Conservation (phyloP, 306 rosid genomes). For the Oxytropis ochrocephala region DNA sequence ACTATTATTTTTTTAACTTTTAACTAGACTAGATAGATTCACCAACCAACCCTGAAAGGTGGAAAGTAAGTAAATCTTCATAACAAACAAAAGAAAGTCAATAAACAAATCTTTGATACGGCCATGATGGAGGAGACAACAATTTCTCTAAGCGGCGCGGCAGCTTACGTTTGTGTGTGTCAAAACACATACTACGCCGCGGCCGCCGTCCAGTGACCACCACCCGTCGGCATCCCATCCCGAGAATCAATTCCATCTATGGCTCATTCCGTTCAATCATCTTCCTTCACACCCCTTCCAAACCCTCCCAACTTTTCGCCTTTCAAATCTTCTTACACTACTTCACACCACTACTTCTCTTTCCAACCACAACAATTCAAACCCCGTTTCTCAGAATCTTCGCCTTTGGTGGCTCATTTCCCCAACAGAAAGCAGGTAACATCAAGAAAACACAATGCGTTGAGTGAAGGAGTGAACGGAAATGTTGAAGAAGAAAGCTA, state of each 20-base stretch:
- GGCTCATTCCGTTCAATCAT: conserved; percentile 28
- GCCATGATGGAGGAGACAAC: background rate
- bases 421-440: conserved; percentile 11
- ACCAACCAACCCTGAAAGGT: too few relatives aligned
- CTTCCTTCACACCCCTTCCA: conserved; percentile 16
- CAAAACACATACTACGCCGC: background rate
- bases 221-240: background rate
- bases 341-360: background rate
- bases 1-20: too few relatives aligned
- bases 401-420: background rate
- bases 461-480: conserved; percentile 23
- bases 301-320: background rate
- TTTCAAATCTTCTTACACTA: background rate
- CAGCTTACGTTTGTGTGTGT: background rate
- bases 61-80: too few relatives aligned
- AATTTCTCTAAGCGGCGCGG: background rate
- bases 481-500: conserved; percentile 38
- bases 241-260: conserved; percentile 22
- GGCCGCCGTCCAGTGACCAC: background rate
- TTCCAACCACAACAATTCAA: conserved; percentile 8
- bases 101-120: background rate
- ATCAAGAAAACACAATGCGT: conserved; percentile 14
- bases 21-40: too few relatives aligned
- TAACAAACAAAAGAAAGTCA: too few relatives aligned
- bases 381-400: background rate